These are phyloP conservation scores for Populus trichocarpa DNA, from an alignment of 441 rosid species.

Conservation along the genomic window DNA sequence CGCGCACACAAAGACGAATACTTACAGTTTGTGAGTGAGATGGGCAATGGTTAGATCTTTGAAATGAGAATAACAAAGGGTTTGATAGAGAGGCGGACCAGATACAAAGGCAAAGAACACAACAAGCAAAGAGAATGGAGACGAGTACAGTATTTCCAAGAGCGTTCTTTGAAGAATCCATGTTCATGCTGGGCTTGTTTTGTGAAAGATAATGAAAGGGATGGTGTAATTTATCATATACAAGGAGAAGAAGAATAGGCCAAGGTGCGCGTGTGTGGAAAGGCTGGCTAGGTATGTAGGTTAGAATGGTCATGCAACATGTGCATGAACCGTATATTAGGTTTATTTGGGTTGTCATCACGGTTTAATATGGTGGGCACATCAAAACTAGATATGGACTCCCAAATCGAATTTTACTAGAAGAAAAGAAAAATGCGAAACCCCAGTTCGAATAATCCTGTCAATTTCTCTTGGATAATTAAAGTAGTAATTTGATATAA, in stretches of 20 bases:
- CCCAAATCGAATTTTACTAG: too few relatives aligned
- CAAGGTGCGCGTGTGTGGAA: background rate
- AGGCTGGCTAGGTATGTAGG: background rate
- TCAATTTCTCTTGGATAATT: too few relatives aligned
- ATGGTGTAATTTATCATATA: background rate
- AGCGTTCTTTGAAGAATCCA: slow-evolving; percentile 10
- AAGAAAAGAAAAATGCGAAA: too few relatives aligned
- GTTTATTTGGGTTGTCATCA: too few relatives aligned
- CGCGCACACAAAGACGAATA: background rate
- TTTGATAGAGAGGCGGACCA: slow-evolving; percentile 15
- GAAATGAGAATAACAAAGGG: slow-evolving; percentile 13
- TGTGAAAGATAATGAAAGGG: background rate
- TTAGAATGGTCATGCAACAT: background rate
- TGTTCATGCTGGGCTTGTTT: background rate
- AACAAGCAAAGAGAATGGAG: slow-evolving; percentile 35
- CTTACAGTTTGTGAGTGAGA: slow-evolving; percentile 20
- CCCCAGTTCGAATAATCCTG: too few relatives aligned
- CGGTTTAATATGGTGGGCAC: too few relatives aligned
- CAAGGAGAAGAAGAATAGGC: background rate
- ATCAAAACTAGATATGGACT: too few relatives aligned
- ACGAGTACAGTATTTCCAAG: slow-evolving; percentile 12
- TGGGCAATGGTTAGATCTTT: background rate
- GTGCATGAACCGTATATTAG: too few relatives aligned
- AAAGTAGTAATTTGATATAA: too few relatives aligned
- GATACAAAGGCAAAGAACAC: slow-evolving; percentile 27